phyloP scores from a whole-genome alignment of 768 basidiomycete genomes.

The Auriculariales sp. region DNA sequence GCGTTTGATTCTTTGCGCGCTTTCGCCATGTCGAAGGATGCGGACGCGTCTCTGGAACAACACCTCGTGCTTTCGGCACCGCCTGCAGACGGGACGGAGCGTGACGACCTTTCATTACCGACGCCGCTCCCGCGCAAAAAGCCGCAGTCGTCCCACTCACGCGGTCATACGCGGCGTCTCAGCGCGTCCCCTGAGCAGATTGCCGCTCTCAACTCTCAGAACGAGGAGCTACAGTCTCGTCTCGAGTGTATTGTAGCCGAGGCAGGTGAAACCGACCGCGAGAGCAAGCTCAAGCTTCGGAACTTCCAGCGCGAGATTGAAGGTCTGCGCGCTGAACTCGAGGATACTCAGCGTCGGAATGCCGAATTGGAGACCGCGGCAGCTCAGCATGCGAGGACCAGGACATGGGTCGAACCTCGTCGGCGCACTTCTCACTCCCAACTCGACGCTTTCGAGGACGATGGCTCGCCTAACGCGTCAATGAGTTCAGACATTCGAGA shows the following conservation, averaged over 20 bases:
- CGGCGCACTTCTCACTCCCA: constrained; percentile 1
- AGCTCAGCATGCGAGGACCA: constrained; percentile 11
- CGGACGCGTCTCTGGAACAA: constrained; percentile 20
- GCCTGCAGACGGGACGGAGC: constrained; percentile 27
- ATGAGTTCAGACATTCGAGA: constrained; percentile 27
- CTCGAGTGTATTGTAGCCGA: constrained; percentile 65
- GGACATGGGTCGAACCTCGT: constrained; percentile 24
- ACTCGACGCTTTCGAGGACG: constrained; percentile 10
- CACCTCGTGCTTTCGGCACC: constrained; percentile 13
- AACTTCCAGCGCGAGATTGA: constrained; percentile 72
- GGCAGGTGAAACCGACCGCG: constrained; percentile 46
- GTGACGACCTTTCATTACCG: constrained; percentile 30
- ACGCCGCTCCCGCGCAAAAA: constrained; percentile 1
- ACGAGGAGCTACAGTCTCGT: constrained; percentile 62
- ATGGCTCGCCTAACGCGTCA: too few relatives aligned
- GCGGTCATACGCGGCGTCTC: constrained; percentile 7
- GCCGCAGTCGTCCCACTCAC: constrained; percentile 1
- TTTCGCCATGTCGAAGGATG: constrained; percentile 10
- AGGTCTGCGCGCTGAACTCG: constrained; percentile 57
- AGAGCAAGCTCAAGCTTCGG: constrained; percentile 53
- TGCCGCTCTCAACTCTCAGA: constrained; percentile 63
- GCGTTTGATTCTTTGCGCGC: constrained; percentile 14
- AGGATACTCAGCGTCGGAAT: constrained; percentile 55
- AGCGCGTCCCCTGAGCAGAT: constrained; percentile 38
- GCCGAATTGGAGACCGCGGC: constrained; percentile 55